Percentiles rank a stretch among this genome's conserved stretches.
Evolutionary conservation across 116 monocot genomes (phyloP).

Genomic region (Cymodocea nodosa): DNA sequence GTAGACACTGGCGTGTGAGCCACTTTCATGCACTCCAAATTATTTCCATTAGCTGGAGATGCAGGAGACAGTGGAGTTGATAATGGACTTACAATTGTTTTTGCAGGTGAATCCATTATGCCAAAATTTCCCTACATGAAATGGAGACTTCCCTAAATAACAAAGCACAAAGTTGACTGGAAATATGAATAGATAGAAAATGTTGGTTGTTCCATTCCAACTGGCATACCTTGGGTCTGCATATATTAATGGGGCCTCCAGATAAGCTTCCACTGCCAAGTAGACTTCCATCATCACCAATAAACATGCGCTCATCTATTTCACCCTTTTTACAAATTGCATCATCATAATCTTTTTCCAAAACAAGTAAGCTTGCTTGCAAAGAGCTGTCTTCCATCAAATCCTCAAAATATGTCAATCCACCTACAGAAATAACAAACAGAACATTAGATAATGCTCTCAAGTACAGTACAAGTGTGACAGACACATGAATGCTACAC

Average conservation of each 20-base stretch:
- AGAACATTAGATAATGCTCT: neutral
- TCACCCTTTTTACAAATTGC: constrained; percentile 34
- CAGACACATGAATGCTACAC: neutral
- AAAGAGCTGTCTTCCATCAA: constrained; percentile 55
- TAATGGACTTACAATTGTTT: constrained; percentile 39
- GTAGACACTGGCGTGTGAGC: constrained; percentile 71
- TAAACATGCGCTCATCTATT: constrained; percentile 70
- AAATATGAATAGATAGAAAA: neutral
- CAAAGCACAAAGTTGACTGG: neutral
- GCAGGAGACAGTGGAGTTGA: constrained; percentile 43
- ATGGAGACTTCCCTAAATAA: constrained; percentile 1
- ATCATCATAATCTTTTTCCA: constrained; percentile 72
- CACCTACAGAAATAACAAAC: constrained; percentile 36
- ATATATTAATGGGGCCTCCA: constrained; percentile 30
- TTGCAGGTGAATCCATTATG: constrained; percentile 49
- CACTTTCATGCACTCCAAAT: constrained; percentile 23
- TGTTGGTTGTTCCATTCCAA: neutral
- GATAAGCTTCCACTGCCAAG: constrained; percentile 38
- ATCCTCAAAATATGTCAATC: constrained; percentile 70
- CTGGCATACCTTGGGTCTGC: constrained; percentile 41
- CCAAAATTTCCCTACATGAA: constrained; percentile 43
- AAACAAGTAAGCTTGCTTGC: constrained; percentile 27
- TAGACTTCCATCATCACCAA: constrained; percentile 47
- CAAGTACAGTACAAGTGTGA: neutral
- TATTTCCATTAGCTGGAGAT: constrained; percentile 35